phyloP scores from a whole-genome alignment of 441 rosid genomes.

The Kokia cookei region DNA sequence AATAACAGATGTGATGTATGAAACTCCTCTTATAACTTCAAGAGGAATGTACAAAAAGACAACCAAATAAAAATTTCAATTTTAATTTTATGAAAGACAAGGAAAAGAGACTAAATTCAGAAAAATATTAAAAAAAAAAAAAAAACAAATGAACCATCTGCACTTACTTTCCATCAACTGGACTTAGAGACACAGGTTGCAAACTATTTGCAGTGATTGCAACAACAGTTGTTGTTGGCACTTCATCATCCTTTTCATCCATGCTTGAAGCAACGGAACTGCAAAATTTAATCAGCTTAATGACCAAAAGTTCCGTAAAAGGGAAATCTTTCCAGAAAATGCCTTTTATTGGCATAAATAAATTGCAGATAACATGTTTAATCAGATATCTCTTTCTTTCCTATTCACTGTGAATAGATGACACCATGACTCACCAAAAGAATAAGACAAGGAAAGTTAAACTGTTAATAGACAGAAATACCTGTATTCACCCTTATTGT shows the following conservation, averaged over 20 bases:
- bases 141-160: background rate
- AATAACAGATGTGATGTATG: background rate
- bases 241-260: slow-evolving; percentile 81
- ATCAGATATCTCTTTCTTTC: background rate
- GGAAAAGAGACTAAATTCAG: background rate
- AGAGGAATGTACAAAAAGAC: background rate
- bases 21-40: background rate
- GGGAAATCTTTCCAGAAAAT: slow-evolving; percentile 4
- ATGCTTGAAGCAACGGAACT: slow-evolving; percentile 73
- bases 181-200: slow-evolving; percentile 72
- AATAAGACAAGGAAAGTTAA: background rate
- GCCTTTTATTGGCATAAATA: background rate
- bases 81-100: background rate
- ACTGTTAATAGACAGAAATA: slow-evolving; percentile 15
- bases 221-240: slow-evolving; percentile 79
- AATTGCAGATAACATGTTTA: background rate
- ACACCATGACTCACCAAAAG: background rate
- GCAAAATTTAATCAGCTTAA: slow-evolving; percentile 39
- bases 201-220: slow-evolving; percentile 59
- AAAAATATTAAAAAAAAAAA: background rate
- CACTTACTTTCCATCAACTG: slow-evolving; percentile 74
- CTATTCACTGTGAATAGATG: background rate
- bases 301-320: slow-evolving; percentile 11
- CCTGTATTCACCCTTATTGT: slow-evolving; percentile 98
- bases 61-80: background rate